Base-by-base conservation (phyloP, 805 yeast genomes). In the Metschnikowia peoriensis region DNA sequence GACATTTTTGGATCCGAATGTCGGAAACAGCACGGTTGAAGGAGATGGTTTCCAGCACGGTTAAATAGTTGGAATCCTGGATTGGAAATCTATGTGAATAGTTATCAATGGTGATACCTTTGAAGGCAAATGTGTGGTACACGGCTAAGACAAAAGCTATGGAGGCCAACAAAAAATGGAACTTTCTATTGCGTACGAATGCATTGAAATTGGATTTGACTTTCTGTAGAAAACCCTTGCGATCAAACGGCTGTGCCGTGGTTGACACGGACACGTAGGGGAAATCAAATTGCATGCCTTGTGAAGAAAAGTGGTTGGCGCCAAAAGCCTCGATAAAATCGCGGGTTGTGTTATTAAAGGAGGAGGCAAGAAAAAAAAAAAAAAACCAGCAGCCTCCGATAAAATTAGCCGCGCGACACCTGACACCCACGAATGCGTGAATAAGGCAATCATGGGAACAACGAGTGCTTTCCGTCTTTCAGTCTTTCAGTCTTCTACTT, bases 31-130 rank as follows among this genome's bases (percentile, higher is more conserved):
- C 51, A 28, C 16, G n/a, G 16, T 54, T 49, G 1, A 41, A 9
- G 7, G 50, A 32, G n/a, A 58, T 49, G 15, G 45, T 54, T n/a
- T 56, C 60, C 49, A 42, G 52, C n/a, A 52, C 50, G 4, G 61
- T 45, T 5, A 41, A 6, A 44, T 56, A 56, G 38, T 10, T 16
- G 41, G 28, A 46, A 11, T 42, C 50, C 6, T 29, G 15, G 34
- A 39, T 22, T 40, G 40, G 49, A n/a, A 50, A 47, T 27, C 46
- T 29, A 11, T 17, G 29, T 15, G 28, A 15, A 32, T 37, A 27
- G 41, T 46, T 42, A 39, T 53, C 49, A 22, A 53, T 38, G n/a
- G 49, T 17, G 37, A 55, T 53, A 34, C 53, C 53, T 35, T 47
- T 50, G 17, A 45, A 50, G 46, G 51, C 37, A n/a, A 54, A 41